Conservation (phyloP, 768 basidiomycete species). For the Sporobolomyces pararoseus region DNA sequence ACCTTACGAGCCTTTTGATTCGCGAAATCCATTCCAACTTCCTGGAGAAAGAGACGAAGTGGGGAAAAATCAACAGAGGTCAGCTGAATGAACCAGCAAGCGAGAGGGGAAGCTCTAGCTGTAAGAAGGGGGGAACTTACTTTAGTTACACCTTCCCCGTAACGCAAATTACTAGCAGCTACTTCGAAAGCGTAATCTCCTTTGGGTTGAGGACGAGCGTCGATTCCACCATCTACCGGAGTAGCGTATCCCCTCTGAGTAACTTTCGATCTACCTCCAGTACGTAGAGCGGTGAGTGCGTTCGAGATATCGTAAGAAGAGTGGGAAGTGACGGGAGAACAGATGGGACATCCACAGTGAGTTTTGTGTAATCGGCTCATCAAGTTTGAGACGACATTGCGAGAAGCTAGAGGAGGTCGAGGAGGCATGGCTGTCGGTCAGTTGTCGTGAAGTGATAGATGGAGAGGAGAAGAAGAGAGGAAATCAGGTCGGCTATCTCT, state of each 20-base stretch:
- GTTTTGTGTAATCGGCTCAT: constrained; percentile 26
- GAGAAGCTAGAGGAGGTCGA: constrained; percentile 5
- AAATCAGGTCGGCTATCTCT: too few species aligned
- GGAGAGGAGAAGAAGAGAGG: neutral
- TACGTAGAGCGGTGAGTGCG: constrained; percentile 25
- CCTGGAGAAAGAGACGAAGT: neutral
- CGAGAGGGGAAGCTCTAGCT: neutral
- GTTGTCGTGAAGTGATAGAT: neutral
- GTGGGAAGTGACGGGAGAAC: constrained; percentile 20
- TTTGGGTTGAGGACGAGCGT: constrained; percentile 52
- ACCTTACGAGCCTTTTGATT: constrained; percentile 89
- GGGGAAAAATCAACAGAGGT: neutral
- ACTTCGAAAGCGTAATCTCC: constrained; percentile 89
- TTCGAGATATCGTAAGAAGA: constrained; percentile 9
- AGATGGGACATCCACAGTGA: constrained; percentile 41
- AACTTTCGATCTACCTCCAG: constrained; percentile 20
- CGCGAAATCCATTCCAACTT: constrained; percentile 89
- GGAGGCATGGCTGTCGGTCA: neutral
- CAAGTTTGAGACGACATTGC: constrained; percentile 17
- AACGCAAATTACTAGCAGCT: constrained; percentile 79
- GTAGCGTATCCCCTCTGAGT: constrained; percentile 55
- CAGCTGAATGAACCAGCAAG: neutral
- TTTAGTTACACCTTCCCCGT: constrained; percentile 81
- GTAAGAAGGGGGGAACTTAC: too few species aligned
- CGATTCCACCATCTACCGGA: constrained; percentile 57